Evolutionary conservation across 2,329 filamentous ascomycete species (phyloP).

Genomic region (Aureobasidium sp.): DNA sequence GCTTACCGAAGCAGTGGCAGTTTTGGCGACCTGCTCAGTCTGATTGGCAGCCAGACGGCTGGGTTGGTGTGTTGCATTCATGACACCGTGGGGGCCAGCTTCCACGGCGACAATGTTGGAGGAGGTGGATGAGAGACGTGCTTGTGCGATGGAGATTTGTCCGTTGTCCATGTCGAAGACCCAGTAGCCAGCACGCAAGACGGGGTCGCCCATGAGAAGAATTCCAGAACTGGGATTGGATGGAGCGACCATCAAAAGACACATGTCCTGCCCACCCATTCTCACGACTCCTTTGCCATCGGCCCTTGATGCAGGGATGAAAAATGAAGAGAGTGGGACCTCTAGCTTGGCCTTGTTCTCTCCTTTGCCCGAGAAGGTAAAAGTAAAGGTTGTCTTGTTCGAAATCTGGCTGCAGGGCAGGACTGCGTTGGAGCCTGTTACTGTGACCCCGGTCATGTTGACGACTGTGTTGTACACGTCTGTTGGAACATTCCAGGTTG

Average conservation of each 20-base stretch:
- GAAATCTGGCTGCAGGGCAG: slow-evolving; percentile 21
- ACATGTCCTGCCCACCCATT: slow-evolving; percentile 16
- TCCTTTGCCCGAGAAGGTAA: slow-evolving; percentile 21
- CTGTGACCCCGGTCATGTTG: slow-evolving; percentile 20
- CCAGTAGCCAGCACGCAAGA: slow-evolving; percentile 28
- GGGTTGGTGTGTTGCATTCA: background rate
- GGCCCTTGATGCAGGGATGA: slow-evolving; percentile 24
- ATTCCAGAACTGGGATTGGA: slow-evolving; percentile 18
- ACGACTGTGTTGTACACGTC: slow-evolving; percentile 21
- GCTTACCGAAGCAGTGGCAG: background rate
- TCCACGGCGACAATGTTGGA: background rate
- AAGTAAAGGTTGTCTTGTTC: slow-evolving; percentile 20
- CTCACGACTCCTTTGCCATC: slow-evolving; percentile 18
- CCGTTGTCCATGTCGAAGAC: slow-evolving; percentile 31
- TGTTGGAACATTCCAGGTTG: slow-evolving; percentile 22
- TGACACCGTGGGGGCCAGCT: background rate
- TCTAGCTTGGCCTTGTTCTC: slow-evolving; percentile 21
- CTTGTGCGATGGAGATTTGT: slow-evolving; percentile 27
- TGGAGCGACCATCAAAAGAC: background rate
- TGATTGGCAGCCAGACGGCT: background rate
- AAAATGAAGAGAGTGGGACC: slow-evolving; percentile 23
- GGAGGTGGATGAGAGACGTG: slow-evolving; percentile 11
- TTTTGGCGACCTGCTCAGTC: background rate
- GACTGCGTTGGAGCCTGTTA: slow-evolving; percentile 15
- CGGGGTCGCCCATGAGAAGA: slow-evolving; percentile 24